Conservation (phyloP, 2,329 filamentous ascomycete species). For the Arthrobotrys entomopaga region DNA sequence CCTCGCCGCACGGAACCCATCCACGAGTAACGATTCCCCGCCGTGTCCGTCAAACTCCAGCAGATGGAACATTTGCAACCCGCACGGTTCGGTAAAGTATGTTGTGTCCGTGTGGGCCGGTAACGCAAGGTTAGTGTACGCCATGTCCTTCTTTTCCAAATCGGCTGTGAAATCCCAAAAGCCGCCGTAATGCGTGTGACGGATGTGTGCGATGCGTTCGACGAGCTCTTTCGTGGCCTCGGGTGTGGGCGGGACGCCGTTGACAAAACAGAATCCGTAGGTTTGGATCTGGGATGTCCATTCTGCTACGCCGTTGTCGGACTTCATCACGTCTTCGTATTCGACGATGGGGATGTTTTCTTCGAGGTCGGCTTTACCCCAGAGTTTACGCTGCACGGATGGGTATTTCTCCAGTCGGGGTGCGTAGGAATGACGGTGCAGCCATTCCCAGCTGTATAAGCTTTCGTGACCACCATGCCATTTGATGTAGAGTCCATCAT, state of each 20-base stretch:
- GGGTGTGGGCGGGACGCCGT: conserved; percentile 74
- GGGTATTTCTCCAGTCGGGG: conserved; percentile 61
- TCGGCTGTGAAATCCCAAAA: conserved; percentile 92
- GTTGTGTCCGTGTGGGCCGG: conserved; percentile 92
- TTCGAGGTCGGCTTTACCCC: conserved; percentile 62
- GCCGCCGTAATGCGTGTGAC: conserved; percentile 88
- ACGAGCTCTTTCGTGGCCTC: conserved; percentile 79
- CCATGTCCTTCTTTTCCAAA: conserved; percentile 85
- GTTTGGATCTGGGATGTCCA: conserved; percentile 73
- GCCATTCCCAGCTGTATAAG: conserved; percentile 73
- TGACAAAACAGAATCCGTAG: conserved; percentile 77
- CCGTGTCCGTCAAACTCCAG: conserved; percentile 80
- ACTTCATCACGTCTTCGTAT: conserved; percentile 71
- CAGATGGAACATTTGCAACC: conserved; percentile 91
- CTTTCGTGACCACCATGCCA: conserved; percentile 75
- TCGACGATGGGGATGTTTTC: conserved; percentile 69
- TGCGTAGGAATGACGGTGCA: conserved; percentile 65
- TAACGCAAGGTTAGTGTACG: conserved; percentile 86
- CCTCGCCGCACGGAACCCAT: conserved; percentile 80
- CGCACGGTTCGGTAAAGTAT: conserved; percentile 92
- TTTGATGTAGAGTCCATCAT: conserved; percentile 64
- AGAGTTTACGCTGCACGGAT: conserved; percentile 61
- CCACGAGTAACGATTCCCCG: conserved; percentile 82
- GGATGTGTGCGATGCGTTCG: conserved; percentile 83
- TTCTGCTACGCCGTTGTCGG: conserved; percentile 68